Percentiles rank a stretch among this genome's conserved stretches.
These are phyloP conservation scores for Mycena sp. DNA, from an alignment of 1,284 basidiomycete genomes.

Conservation along the genomic window DNA sequence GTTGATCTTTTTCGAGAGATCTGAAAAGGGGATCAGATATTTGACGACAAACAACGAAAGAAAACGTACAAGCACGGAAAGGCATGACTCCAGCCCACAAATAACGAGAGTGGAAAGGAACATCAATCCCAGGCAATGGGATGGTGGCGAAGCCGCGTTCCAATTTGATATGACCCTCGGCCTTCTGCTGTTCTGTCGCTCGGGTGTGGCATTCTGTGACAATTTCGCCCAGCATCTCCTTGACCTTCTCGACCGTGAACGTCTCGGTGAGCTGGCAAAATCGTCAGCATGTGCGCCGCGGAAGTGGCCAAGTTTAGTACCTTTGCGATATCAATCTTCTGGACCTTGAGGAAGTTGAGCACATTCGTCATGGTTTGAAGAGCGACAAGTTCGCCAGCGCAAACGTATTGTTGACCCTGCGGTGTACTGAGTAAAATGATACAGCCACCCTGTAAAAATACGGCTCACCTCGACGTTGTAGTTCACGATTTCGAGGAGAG, in stretches of 20 bases:
- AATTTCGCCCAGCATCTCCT: slow-evolving; percentile 92
- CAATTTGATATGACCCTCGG: slow-evolving; percentile 91
- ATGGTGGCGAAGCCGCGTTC: slow-evolving; percentile 98
- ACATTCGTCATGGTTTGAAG: slow-evolving; percentile 96
- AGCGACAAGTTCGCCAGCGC: slow-evolving; percentile 94
- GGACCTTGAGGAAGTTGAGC: slow-evolving; percentile 94
- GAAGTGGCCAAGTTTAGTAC: slow-evolving; percentile 52
- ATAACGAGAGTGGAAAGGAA: slow-evolving; percentile 99
- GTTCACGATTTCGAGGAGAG: slow-evolving; percentile 96
- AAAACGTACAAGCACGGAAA: slow-evolving; percentile 89
- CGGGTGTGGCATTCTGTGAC: slow-evolving; percentile 86
- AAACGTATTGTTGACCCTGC: slow-evolving; percentile 96
- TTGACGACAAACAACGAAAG: slow-evolving; percentile 24
- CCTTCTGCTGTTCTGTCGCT: slow-evolving; percentile 84
- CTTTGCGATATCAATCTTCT: slow-evolving; percentile 97
- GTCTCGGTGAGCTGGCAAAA: slow-evolving; percentile 80
- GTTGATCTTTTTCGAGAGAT: slow-evolving; percentile 98
- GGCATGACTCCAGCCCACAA: slow-evolving; percentile 99
- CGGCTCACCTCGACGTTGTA: slow-evolving; percentile 91
- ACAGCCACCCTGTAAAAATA: slow-evolving; percentile 14
- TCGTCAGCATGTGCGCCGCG: slow-evolving; percentile 13
- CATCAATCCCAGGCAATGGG: slow-evolving; percentile 96
- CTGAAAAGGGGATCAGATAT: slow-evolving; percentile 52
- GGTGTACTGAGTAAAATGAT: slow-evolving; percentile 25
- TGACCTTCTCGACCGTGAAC: slow-evolving; percentile 88